A percentile compares a stretch with the other conserved stretches of the same genome.
phyloP scores from a whole-genome alignment of 2,329 filamentous ascomycete species.

The Alternaria metachromatica region DNA sequence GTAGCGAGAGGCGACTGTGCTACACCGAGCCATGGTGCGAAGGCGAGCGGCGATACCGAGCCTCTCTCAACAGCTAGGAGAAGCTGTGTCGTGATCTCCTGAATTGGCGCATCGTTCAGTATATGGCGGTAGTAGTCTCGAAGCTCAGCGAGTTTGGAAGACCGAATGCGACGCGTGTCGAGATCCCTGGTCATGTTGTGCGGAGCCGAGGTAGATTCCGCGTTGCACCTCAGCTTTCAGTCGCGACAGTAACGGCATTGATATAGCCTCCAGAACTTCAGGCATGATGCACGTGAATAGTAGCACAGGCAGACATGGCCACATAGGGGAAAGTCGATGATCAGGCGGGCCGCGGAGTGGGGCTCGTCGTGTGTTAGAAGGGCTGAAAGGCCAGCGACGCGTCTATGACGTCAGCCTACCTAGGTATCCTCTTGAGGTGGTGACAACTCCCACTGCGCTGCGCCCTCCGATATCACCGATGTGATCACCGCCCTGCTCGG shows the following conservation, averaged over 20 bases:
- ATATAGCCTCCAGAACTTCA: background rate
- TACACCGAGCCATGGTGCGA: constrained; percentile 36
- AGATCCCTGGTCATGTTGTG: constrained; percentile 3
- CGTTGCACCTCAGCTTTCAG: background rate
- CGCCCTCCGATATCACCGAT: too few relatives aligned
- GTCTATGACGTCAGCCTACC: background rate
- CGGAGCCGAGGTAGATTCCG: background rate
- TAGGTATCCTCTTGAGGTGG: background rate
- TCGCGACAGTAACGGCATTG: background rate
- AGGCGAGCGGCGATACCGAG: constrained; percentile 25
- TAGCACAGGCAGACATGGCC: background rate
- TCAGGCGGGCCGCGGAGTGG: constrained; percentile 1
- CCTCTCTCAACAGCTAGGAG: constrained; percentile 19
- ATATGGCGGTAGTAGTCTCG: constrained; percentile 13
- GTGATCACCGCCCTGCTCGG: background rate
- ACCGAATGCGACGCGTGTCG: constrained; percentile 14
- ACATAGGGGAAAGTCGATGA: background rate
- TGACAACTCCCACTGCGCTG: background rate
- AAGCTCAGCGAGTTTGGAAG: constrained; percentile 4
- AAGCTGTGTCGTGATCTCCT: constrained; percentile 11
- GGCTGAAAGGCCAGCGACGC: background rate
- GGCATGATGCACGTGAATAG: background rate
- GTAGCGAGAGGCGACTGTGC: constrained; percentile 25
- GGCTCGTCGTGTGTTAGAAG: background rate
- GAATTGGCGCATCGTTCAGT: background rate